Evolutionary conservation across 176 grass and related monocot genomes (phyloP).

Genomic region (Urochloa ruziziensis): DNA sequence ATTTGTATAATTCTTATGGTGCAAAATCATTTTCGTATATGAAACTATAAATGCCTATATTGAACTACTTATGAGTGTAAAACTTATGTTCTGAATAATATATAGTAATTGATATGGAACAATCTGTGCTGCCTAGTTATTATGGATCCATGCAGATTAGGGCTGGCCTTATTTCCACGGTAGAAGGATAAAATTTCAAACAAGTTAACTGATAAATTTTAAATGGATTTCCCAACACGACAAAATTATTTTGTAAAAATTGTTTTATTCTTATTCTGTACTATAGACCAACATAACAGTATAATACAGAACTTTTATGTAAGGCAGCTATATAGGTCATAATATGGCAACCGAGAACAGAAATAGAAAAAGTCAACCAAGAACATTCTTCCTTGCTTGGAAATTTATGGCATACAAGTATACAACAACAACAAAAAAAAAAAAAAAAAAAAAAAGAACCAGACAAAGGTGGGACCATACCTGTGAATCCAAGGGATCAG

Average conservation of each 20-base stretch:
- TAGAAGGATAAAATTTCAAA: not conserved
- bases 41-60: not conserved
- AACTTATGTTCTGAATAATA: not conserved
- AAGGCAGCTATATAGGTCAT: not conserved
- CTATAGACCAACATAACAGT: constrained; percentile 14
- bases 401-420: not conserved
- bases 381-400: not conserved
- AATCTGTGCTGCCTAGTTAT: not conserved
- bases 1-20: not conserved
- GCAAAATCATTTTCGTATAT: constrained; percentile 15
- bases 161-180: not conserved
- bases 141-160: not conserved
- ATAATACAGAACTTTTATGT: not conserved
- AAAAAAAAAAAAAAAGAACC: constrained; percentile 27
- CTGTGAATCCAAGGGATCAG: constrained; percentile 94
- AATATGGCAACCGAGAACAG: too few relatives aligned
- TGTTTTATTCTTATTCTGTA: not conserved
- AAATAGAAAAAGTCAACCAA: not conserved
- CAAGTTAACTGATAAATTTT: not conserved
- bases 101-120: not conserved
- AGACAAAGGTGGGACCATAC: constrained; percentile 34
- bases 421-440: too few relatives aligned
- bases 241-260: not conserved
- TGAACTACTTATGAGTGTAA: not conserved
- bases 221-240: not conserved